Base-by-base conservation (phyloP, 495 filamentous ascomycete species). In the Penicillium parvum region DNA sequence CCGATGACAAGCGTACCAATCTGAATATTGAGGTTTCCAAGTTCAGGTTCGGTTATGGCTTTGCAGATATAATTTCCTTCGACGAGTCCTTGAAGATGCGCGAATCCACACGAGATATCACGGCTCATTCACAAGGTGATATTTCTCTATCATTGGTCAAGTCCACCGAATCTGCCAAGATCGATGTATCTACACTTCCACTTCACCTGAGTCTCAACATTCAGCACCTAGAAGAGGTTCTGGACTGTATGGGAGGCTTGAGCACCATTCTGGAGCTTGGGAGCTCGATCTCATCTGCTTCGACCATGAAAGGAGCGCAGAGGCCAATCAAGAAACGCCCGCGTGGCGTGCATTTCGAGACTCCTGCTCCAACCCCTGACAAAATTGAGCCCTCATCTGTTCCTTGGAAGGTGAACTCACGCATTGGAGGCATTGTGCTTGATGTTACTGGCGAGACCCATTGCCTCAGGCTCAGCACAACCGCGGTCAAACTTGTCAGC, bases 191-290 rank as follows among this genome's bases (percentile, higher is more conserved):
- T n/a, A 95, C 90, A 2, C 72, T 92, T 10, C 89, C 91, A 2
- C 61, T 97, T 1, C 79, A 84, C 40, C 44, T 97, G 5, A 77
- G 77, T 43, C 57, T 97, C 19, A 86, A 97, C 63, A 70, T 96
- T 8, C 83, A 83, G 47, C 79, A 76, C 27, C 55, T 97, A 9
- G 94, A 99, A 49, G 91, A 95, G 37, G 85, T 84, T 4, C 77
- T 97, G 37, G 77, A 80, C 21, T 90, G 86, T 74, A 86, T 96
- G 57, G 94, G 92, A 11, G 94, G 94, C 0, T 68, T 99, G 14
- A 96, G 91, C 56, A 88, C 88, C 46, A 85, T 99, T 32, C 66
- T 99, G 21, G 91, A 90, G 48, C 77, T 95, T 48, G 83, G 89
- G 37, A 87, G 77, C 49, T 96, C 90, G 1, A 84, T 94, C 20